A percentile compares a stretch with the other conserved stretches of the same genome.
These are phyloP conservation scores for Agrostemma githago DNA, from an alignment of 148 eudicot genomes.

Conservation along the genomic window DNA sequence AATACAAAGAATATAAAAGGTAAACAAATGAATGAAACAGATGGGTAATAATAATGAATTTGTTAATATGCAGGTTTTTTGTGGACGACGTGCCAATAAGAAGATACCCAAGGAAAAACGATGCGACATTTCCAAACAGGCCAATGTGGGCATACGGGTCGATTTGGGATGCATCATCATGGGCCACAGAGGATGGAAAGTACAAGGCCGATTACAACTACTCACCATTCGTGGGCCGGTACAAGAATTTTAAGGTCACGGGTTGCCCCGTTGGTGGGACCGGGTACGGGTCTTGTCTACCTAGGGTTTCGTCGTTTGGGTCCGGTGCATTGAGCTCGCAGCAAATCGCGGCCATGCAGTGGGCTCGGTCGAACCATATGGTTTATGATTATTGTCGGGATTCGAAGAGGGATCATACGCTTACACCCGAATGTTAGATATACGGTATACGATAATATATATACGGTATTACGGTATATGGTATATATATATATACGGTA, in stretches of 20 bases:
- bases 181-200: conserved; percentile 94
- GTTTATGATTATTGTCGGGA: conserved; percentile 83
- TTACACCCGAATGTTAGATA: conserved; percentile 77
- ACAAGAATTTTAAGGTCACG: conserved; percentile 61
- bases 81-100: conserved; percentile 97
- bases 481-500: too few species aligned
- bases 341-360: conserved; percentile 53
- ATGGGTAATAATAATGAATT: too few species aligned
- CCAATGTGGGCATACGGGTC: conserved; percentile 97
- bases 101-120: conserved; percentile 80
- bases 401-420: conserved; percentile 61
- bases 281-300: conserved; percentile 43
- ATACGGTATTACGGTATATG: not conserved
- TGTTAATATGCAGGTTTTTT: conserved; percentile 56
- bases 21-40: too few species aligned
- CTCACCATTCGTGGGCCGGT: conserved; percentile 76
- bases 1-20: too few species aligned
- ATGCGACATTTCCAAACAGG: conserved; percentile 70
- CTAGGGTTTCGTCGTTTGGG: conserved; percentile 48
- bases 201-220: conserved; percentile 86
- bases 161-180: conserved; percentile 97
- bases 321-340: conserved; percentile 48
- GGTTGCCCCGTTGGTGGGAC: conserved; percentile 63
- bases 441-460: not conserved
- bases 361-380: conserved; percentile 62